phyloP scores from a whole-genome alignment of 2,329 filamentous ascomycete genomes.

The Penicillium nordicum region DNA sequence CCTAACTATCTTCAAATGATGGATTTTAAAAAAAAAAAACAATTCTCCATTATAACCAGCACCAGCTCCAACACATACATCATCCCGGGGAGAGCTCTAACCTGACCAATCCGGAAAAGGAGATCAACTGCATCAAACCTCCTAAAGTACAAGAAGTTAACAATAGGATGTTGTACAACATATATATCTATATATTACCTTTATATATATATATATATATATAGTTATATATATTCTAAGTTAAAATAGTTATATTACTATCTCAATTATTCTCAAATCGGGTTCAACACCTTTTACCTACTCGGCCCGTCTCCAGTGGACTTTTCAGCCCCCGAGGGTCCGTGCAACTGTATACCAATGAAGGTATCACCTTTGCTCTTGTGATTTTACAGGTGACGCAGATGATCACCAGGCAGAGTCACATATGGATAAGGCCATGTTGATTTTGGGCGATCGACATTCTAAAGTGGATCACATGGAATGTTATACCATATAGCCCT shows the following conservation, averaged over 20 bases:
- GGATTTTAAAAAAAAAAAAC: background rate
- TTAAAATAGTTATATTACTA: background rate
- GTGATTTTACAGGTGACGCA: constrained; percentile 17
- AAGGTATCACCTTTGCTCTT: constrained; percentile 6
- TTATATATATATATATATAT: no score
- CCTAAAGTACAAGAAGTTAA: background rate
- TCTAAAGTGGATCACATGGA: background rate
- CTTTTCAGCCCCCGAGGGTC: constrained; percentile 6
- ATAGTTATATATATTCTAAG: no score
- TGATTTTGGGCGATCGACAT: background rate
- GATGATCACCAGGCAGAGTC: constrained; percentile 20
- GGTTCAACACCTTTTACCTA: background rate
- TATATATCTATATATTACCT: background rate
- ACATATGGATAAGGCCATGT: background rate
- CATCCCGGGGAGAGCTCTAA: constrained; percentile 10
- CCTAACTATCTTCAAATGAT: background rate
- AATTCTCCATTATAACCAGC: background rate
- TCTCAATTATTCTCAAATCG: background rate
- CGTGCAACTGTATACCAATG: constrained; percentile 17
- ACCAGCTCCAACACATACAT: constrained; percentile 10
- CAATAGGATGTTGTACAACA: background rate
- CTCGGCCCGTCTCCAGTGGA: background rate
- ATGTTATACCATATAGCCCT: background rate
- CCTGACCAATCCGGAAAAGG: constrained; percentile 17
- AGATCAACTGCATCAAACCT: constrained; percentile 2